These are phyloP conservation scores for Abrus pulchellus DNA, from an alignment of 306 rosid species.

Conservation along the genomic window DNA sequence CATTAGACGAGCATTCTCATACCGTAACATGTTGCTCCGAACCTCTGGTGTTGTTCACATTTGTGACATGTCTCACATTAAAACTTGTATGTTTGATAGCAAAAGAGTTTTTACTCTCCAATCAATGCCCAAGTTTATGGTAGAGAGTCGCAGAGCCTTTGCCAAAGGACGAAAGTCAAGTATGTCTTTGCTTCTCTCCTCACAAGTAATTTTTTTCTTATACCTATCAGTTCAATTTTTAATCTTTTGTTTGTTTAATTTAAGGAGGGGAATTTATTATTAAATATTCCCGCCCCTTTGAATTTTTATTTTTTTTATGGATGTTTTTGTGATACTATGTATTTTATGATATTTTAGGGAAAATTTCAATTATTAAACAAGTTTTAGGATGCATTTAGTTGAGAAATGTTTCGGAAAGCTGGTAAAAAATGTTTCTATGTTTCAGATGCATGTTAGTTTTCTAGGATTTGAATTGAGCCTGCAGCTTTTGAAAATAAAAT, in stretches of 20 bases:
- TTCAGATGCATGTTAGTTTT: not conserved
- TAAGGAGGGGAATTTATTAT: not conserved
- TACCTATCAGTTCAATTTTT: not conserved
- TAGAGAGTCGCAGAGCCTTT: constrained; percentile 77
- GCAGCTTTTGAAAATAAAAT: constrained; percentile 2
- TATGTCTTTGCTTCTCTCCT: constrained; percentile 41
- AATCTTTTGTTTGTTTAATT: not conserved
- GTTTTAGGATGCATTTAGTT: not conserved
- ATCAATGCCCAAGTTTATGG: constrained; percentile 47
- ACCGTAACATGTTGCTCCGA: constrained; percentile 60
- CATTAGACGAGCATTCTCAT: constrained; percentile 65
- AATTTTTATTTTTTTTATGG: not conserved
- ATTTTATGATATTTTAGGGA: not conserved
- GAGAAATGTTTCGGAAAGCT: not conserved
- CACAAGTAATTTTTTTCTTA: constrained; percentile 11
- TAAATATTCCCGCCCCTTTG: not conserved
- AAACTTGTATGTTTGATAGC: constrained; percentile 33
- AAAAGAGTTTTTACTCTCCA: constrained; percentile 51
- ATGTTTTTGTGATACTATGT: not conserved
- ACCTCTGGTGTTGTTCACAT: constrained; percentile 45
- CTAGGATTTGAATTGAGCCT: constrained; percentile 21
- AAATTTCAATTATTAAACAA: not conserved
- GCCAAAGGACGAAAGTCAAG: constrained; percentile 93
- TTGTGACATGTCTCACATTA: constrained; percentile 36
- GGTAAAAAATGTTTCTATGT: too few species aligned